phyloP scores from a whole-genome alignment of 768 basidiomycete genomes.

The Lactarius vividus region DNA sequence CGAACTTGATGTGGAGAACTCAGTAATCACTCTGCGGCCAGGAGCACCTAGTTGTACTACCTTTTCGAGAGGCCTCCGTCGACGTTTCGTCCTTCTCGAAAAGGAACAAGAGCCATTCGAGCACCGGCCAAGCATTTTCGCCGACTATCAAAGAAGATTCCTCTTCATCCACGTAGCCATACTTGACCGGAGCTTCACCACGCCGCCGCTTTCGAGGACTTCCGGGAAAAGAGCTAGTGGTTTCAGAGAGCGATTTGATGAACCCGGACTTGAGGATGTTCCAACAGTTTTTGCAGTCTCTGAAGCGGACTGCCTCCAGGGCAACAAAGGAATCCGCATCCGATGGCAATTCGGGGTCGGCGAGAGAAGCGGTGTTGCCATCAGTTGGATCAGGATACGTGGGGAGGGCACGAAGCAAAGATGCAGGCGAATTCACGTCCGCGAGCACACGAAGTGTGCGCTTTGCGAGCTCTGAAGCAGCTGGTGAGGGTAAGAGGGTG shows the following conservation, averaged over 20 bases:
- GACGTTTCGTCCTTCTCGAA: constrained; percentile 65
- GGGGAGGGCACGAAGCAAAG: constrained; percentile 27
- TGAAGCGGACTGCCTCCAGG: constrained; percentile 24
- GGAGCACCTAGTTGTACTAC: constrained; percentile 33
- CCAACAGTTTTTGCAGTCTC: constrained; percentile 30
- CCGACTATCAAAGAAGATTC: constrained; percentile 42
- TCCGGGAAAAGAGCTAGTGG: constrained; percentile 1
- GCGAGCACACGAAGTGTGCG: constrained; percentile 25
- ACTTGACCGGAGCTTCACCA: constrained; percentile 32
- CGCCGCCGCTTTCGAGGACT: constrained; percentile 30
- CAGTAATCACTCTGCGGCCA: neutral
- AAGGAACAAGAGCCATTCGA: constrained; percentile 65
- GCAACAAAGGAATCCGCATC: constrained; percentile 26
- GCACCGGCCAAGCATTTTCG: constrained; percentile 63
- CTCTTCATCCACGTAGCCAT: constrained; percentile 32
- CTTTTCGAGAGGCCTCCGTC: constrained; percentile 36
- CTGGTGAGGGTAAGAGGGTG: constrained; percentile 20
- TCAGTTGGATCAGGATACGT: constrained; percentile 22
- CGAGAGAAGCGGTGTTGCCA: neutral
- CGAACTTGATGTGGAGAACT: constrained; percentile 33
- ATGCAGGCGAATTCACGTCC: constrained; percentile 22
- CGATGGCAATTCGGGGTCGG: constrained; percentile 2
- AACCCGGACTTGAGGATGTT: constrained; percentile 26
- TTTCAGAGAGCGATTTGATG: constrained; percentile 14
- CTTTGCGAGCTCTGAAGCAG: constrained; percentile 21